These are phyloP conservation scores for Lentinula lateritia DNA, from an alignment of 768 basidiomycete species.

Conservation along the genomic window DNA sequence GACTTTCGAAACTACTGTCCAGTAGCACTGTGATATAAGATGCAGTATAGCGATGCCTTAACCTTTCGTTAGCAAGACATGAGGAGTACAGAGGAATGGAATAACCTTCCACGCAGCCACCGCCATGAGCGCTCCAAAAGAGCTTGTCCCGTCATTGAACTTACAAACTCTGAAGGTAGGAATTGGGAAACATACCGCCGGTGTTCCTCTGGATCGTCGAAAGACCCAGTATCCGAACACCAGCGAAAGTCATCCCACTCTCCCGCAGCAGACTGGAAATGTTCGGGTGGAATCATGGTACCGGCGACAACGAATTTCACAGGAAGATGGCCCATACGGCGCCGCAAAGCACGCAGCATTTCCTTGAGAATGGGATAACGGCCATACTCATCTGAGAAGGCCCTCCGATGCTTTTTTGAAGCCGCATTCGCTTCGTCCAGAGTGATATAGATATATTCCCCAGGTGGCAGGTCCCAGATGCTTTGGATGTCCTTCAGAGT, in stretches of 20 bases:
- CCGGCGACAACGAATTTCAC: slow-evolving; percentile 2
- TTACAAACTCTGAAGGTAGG: slow-evolving; percentile 1
- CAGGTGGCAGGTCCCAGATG: background rate
- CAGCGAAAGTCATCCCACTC: slow-evolving; percentile 7
- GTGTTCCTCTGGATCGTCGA: slow-evolving; percentile 3
- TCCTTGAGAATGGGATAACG: slow-evolving; percentile 5
- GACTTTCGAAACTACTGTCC: background rate
- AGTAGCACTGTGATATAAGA: background rate
- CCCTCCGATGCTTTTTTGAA: background rate
- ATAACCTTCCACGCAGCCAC: slow-evolving; percentile 11
- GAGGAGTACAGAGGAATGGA: background rate
- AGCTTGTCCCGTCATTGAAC: background rate
- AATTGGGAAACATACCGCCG: slow-evolving; percentile 1
- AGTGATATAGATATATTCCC: background rate
- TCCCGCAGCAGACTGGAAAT: background rate
- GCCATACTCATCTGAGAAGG: background rate
- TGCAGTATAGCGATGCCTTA: background rate
- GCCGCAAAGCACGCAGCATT: background rate
- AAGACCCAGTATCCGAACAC: slow-evolving; percentile 8
- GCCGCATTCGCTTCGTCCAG: slow-evolving; percentile 6
- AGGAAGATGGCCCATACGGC: background rate
- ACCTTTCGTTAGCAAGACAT: too few relatives aligned
- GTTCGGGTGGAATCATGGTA: background rate
- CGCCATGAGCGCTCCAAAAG: slow-evolving; percentile 7
- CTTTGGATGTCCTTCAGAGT: background rate